Evolutionary conservation across 148 eudicot genomes (phyloP).

Genomic region (Diospyros lotus): DNA sequence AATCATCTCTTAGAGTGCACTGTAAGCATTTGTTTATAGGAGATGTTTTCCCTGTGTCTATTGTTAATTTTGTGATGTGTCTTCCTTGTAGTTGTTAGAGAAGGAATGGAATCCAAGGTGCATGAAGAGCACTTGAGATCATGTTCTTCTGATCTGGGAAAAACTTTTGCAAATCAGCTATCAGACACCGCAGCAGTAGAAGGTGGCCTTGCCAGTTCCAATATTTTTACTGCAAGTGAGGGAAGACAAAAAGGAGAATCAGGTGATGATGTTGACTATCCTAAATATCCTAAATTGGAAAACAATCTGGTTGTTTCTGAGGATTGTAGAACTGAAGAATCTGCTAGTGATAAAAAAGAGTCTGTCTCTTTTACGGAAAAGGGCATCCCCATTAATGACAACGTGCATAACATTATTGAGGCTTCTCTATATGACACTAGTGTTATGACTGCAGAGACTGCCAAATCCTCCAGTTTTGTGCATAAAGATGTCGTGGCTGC

Average conservation of each 20-base stretch:
- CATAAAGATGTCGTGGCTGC: background rate
- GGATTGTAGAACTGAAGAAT: constrained; percentile 13
- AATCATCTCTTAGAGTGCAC: constrained; percentile 13
- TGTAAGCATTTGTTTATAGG: constrained; percentile 17
- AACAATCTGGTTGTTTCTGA: constrained; percentile 14
- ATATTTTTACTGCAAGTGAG: constrained; percentile 20
- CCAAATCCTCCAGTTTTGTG: constrained; percentile 5
- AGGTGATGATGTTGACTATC: constrained; percentile 10
- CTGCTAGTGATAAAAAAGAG: constrained; percentile 10
- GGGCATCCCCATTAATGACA: constrained; percentile 20
- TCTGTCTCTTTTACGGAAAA: constrained; percentile 18
- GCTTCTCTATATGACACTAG: constrained; percentile 20
- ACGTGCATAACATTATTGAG: constrained; percentile 13
- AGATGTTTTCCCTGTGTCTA: constrained; percentile 22
- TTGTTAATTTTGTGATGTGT: constrained; percentile 22
- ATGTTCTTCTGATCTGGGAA: constrained; percentile 21
- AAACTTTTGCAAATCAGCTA: constrained; percentile 21
- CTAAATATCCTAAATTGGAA: constrained; percentile 7
- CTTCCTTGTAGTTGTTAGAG: constrained; percentile 53
- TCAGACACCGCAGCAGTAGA: constrained; percentile 18
- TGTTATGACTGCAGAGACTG: constrained; percentile 22
- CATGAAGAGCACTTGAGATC: constrained; percentile 27
- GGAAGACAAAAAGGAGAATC: constrained; percentile 18
- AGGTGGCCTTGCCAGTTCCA: constrained; percentile 9
- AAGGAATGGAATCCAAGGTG: constrained; percentile 25